Evolutionary conservation across 2,329 filamentous ascomycete species (phyloP).

Genomic region (Paraconiothyrium brasiliense): DNA sequence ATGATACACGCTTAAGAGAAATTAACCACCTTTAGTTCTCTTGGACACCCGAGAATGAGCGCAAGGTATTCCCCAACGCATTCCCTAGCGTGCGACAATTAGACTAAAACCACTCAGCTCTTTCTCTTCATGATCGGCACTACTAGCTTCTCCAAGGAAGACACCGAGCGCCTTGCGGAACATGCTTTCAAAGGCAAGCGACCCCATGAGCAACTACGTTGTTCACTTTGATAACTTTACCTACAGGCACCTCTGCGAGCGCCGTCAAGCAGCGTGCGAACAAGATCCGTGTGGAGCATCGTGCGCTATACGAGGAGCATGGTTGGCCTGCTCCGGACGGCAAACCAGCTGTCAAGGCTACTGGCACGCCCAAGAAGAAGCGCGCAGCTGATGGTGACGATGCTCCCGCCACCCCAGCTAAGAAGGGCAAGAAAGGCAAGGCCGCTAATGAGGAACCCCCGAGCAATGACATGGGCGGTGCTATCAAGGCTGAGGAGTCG

Average conservation of each 20-base stretch:
- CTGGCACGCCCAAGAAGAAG: slow-evolving; percentile 25
- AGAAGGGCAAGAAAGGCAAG: slow-evolving; percentile 19
- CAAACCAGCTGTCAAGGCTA: slow-evolving; percentile 14
- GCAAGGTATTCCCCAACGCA: slow-evolving; percentile 18
- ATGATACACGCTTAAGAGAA: neutral
- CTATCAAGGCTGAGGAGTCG: slow-evolving; percentile 5
- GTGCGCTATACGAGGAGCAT: slow-evolving; percentile 24
- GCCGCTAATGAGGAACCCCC: neutral
- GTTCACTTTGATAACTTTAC: neutral
- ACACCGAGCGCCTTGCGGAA: slow-evolving; percentile 25
- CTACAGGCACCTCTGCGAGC: neutral
- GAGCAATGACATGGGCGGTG: neutral
- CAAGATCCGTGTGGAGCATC: slow-evolving; percentile 21
- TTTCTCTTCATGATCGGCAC: slow-evolving; percentile 33
- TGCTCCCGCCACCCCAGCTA: slow-evolving; percentile 14
- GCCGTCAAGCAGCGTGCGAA: neutral
- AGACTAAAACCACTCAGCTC: slow-evolving; percentile 26
- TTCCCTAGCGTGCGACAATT: slow-evolving; percentile 29
- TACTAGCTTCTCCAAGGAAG: slow-evolving; percentile 21
- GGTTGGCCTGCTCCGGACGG: slow-evolving; percentile 26
- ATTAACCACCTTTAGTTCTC: slow-evolving; percentile 13
- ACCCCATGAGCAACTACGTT: neutral
- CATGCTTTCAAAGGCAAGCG: slow-evolving; percentile 27
- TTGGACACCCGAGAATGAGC: slow-evolving; percentile 27
- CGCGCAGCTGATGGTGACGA: slow-evolving; percentile 14